These are phyloP conservation scores for Endocalyx cinctus DNA, from an alignment of 2,329 filamentous ascomycete genomes.

Conservation along the genomic window DNA sequence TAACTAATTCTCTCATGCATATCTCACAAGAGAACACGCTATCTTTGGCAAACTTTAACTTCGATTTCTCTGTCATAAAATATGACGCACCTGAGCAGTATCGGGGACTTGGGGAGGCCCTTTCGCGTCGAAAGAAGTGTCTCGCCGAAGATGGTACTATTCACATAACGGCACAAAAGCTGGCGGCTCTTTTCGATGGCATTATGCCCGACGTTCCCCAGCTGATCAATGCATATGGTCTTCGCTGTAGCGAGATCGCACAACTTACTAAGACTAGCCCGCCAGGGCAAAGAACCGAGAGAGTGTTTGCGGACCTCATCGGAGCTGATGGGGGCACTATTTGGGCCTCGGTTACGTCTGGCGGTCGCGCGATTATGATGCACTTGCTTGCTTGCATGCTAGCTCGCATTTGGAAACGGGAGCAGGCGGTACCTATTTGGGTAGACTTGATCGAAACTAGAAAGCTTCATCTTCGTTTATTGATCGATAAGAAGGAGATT, in stretches of 20 bases:
- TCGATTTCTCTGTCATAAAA: conserved; percentile 6
- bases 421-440: conserved; percentile 30
- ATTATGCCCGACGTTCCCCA: conserved; percentile 19
- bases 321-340: conserved; percentile 24
- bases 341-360: conserved; percentile 29
- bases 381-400: conserved; percentile 32
- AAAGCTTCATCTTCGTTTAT: too few species aligned
- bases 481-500: too few species aligned
- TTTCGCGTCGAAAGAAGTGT: background rate
- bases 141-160: conserved; percentile 2
- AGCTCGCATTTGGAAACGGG: conserved; percentile 23
- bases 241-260: conserved; percentile 12
- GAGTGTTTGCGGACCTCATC: conserved; percentile 11
- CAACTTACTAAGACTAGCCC: too few species aligned
- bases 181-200: conserved; percentile 32
- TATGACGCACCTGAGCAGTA: conserved; percentile 4
- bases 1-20: too few species aligned
- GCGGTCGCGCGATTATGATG: conserved; percentile 15
- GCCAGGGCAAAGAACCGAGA: too few species aligned
- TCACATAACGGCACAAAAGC: conserved; percentile 29
- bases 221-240: conserved; percentile 15
- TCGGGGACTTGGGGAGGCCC: background rate
- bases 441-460: conserved; percentile 22
- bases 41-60: too few species aligned
- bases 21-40: too few species aligned